Percentiles rank a stretch among this genome's conserved stretches.
phyloP scores from a whole-genome alignment of 345 rosid species.

The Microthlaspi erraticum region DNA sequence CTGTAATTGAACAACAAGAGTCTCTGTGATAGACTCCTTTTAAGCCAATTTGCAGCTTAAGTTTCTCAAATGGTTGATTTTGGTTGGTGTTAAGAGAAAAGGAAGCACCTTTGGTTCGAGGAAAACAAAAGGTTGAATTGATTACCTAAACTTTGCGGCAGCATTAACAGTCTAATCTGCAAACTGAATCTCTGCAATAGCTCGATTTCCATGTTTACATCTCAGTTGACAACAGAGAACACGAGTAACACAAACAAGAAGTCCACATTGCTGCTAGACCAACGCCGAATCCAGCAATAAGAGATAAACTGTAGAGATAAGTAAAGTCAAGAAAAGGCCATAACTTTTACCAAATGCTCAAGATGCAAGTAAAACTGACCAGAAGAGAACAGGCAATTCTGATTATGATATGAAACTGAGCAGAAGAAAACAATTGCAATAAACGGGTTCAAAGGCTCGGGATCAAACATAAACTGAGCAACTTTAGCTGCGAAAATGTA shows the following conservation, averaged over 20 bases:
- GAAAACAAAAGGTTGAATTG: slow-evolving; percentile 84
- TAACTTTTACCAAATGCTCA: too few species aligned
- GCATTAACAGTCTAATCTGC: slow-evolving; percentile 98
- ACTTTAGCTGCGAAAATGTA: too few species aligned
- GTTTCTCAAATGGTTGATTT: neutral
- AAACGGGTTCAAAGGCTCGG: too few species aligned
- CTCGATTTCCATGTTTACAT: slow-evolving; percentile 60
- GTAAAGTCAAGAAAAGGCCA: too few species aligned
- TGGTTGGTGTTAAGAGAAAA: slow-evolving; percentile 4
- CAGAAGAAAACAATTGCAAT: too few species aligned
- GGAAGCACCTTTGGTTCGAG: slow-evolving; percentile 85
- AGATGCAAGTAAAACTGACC: too few species aligned
- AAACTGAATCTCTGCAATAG: slow-evolving; percentile 87
- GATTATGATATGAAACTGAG: too few species aligned
- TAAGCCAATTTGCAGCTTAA: slow-evolving; percentile 6
- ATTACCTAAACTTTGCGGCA: slow-evolving; percentile 94
- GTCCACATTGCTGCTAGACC: slow-evolving; percentile 94
- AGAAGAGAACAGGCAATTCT: too few species aligned
- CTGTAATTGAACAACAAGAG: slow-evolving; percentile 31
- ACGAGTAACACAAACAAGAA: neutral
- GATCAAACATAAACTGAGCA: too few species aligned
- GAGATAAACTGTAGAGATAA: too few species aligned
- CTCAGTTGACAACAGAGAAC: slow-evolving; percentile 4
- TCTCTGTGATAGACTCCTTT: slow-evolving; percentile 29
- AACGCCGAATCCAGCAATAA: slow-evolving; percentile 93